Base-by-base conservation (phyloP, 495 filamentous ascomycete genomes). In the Amphirosellinia nigrospora region DNA sequence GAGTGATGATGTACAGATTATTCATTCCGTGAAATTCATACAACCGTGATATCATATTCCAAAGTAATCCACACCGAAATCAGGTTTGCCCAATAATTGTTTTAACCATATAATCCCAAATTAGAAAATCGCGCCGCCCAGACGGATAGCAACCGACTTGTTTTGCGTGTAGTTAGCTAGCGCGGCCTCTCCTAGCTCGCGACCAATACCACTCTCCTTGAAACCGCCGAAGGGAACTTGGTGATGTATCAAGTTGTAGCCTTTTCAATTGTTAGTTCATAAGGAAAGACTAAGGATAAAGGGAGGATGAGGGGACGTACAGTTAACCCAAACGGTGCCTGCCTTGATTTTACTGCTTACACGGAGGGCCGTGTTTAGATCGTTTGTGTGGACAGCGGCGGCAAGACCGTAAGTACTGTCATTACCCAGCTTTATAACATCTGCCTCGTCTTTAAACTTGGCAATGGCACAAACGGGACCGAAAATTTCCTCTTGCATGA, bases 401-500 rank as follows among this genome's bases (percentile, higher is more conserved):
- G 96, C 96, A 64, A 97, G 89, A 79, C 93, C 93, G 85, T 96
- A 98, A 69, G 79, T 89, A 78, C 91, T 92, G 82, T 88, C 84
- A 87, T 98, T 98, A 72, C 88, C 94, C 58, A 93, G 82, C 70
- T 86, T 83, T 82, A 98, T 90, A 71, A 89, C 92, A 64, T 98
- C 95, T 13, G 90, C 94, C 82, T 93, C 90, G 72, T 88, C 90
- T 84, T 90, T 91, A 88, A 98, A 98, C 84, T 98, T 98, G 84
- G 93, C 89, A 74, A 98, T 92, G 64, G 92, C 90, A 83, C 93
- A 93, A 69, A 98, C 95, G 64, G 95, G 95, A 63, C 95, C 95
- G 82, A 98, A 98, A 82, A 98, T 98, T 85, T 98, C 95, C 84
- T 98, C 95, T 84, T 95, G 90, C 88, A 95, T 92, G 81, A 98